phyloP scores from a whole-genome alignment of 169 alveolate genomes.

The Hepatocystis sp. region DNA sequence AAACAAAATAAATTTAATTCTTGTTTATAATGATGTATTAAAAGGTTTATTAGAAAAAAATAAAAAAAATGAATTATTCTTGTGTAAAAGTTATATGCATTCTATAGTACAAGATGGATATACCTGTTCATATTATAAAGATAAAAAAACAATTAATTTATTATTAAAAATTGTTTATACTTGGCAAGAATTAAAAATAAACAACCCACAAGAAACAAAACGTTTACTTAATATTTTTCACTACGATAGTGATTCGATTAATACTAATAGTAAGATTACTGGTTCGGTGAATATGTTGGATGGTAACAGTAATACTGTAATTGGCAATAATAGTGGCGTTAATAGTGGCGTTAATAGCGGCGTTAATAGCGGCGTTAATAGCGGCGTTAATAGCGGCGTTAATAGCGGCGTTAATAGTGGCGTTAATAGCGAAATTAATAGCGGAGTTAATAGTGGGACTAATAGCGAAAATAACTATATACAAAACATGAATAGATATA shows the following conservation, averaged over 20 bases:
- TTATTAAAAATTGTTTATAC: slow-evolving; percentile 50
- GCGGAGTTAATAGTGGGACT: not conserved
- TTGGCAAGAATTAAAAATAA: slow-evolving; percentile 27
- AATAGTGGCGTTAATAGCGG: not conserved
- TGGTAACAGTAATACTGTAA: not conserved
- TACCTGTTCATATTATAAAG: slow-evolving; percentile 76
- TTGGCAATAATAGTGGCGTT: not conserved
- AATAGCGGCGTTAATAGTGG: too few relatives aligned
- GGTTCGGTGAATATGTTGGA: not conserved
- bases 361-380: not conserved
- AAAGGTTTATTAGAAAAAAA: slow-evolving; percentile 8
- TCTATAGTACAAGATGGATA: slow-evolving; percentile 70
- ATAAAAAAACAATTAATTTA: slow-evolving; percentile 34
- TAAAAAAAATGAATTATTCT: slow-evolving; percentile 11
- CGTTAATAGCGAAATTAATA: not conserved
- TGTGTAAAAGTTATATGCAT: slow-evolving; percentile 31
- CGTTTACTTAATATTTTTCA: slow-evolving; percentile 41
- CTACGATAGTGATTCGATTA: not conserved
- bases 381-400: too few relatives aligned
- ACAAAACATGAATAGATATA: not conserved
- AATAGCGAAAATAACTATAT: not conserved
- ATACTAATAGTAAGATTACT: not conserved
- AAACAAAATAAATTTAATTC: slow-evolving; percentile 52
- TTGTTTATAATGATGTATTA: slow-evolving; percentile 33
- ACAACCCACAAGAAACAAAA: slow-evolving; percentile 38